Evolutionary conservation across 768 basidiomycete genomes (phyloP), one percentile per base, ranked within the genome.

Genomic region (Termitomyces sp.): DNA sequence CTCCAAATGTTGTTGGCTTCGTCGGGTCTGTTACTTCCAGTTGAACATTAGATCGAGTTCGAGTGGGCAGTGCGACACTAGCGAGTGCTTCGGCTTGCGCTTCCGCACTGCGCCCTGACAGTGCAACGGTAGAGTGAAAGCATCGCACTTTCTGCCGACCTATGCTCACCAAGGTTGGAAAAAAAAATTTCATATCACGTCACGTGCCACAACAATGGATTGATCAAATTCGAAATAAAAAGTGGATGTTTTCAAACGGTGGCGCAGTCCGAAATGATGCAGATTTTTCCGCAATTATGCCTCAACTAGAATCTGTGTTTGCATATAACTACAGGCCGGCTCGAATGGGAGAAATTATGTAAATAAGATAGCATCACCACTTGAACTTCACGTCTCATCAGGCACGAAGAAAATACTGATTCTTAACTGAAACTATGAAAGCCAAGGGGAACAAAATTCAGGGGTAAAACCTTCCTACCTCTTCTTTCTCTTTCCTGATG

Each of bases 1-100:
- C 72, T 64, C 79, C 75, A 56, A 86, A 87, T 6, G 74, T 65
- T 15, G 43, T 14, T 40, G n/a, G 11, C 31, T 48, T 53, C 11
- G 26, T 19, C 11, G 17, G 5, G 17, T 50, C 49, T 28, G 26
- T 40, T 28, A 19, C 5, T 53, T 37, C 21, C 6, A 17, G 37
- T 56, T 9, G 19, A 33, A 31, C 38, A 41, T 17, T 12, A 30
- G 45, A 5, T 21, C 55, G 45, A 48, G 30, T 3, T 21, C 56
- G 45, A 48, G 30, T 44, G 23, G 40, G 50, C 50, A 41, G 17
- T 17, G 37, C 26, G 46, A 41, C 42, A 21, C 21, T 19, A 19
- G 44, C 49, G 38, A 56, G 53, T 14, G 38, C 57, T 17, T 58
- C 57, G 8, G 60, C 61, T 59, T 65, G 63, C 5, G 43, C 54